These are phyloP conservation scores for Arthrobotrys sphaeroides DNA, from an alignment of 2,329 filamentous ascomycete genomes.

Conservation along the genomic window DNA sequence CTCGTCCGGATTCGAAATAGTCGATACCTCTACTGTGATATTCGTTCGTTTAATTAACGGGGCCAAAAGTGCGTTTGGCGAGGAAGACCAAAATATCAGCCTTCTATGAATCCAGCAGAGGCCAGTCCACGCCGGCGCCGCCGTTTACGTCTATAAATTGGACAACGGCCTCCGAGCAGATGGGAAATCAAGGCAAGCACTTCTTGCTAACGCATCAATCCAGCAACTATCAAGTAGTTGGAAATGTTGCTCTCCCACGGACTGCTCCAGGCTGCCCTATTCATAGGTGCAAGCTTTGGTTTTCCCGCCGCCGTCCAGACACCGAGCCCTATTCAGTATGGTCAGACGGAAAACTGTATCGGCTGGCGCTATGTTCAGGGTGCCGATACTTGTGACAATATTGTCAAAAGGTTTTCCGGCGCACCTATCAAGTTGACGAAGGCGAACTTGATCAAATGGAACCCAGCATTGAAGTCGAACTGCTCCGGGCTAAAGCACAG, in stretches of 20 bases:
- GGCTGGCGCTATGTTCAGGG: slow-evolving; percentile 1
- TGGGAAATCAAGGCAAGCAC: not conserved
- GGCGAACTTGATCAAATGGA: slow-evolving; percentile 24
- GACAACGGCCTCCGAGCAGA: not conserved
- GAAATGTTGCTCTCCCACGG: slow-evolving; percentile 3
- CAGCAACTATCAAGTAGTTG: not conserved
- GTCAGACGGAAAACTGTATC: slow-evolving; percentile 7
- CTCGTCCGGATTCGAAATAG: no score
- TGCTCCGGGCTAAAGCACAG: slow-evolving; percentile 7
- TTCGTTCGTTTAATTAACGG: no score
- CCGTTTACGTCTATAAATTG: not conserved
- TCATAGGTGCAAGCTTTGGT: not conserved
- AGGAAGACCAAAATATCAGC: no score
- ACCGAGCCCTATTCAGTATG: slow-evolving; percentile 6
- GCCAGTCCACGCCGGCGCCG: no score
- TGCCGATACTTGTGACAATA: slow-evolving; percentile 27
- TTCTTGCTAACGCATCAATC: not conserved
- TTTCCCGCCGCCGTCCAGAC: slow-evolving; percentile 1
- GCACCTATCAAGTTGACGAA: slow-evolving; percentile 23
- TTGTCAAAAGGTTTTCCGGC: slow-evolving; percentile 7
- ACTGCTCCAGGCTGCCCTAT: slow-evolving; percentile 5
- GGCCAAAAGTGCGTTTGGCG: no score
- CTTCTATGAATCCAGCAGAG: no score
- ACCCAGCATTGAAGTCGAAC: slow-evolving; percentile 1
- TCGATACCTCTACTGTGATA: no score